Evolutionary conservation across 2,329 filamentous ascomycete genomes (phyloP).

Genomic region (Colletotrichum eleusines): DNA sequence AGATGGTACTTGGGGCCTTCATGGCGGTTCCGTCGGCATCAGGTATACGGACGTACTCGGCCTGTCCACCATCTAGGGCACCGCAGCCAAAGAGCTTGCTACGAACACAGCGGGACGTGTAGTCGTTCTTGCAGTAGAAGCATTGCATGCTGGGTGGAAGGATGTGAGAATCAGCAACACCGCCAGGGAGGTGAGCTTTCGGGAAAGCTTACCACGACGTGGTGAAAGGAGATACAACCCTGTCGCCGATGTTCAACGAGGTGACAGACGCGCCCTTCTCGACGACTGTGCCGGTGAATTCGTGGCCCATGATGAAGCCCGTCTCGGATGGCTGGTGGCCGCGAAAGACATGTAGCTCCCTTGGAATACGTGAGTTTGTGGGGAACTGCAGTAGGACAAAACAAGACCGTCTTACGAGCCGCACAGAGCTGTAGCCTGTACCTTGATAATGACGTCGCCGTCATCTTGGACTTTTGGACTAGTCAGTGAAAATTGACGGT

Average conservation of each 20-base stretch:
- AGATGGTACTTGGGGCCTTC: slow-evolving; percentile 74
- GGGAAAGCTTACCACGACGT: slow-evolving; percentile 72
- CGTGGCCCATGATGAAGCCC: slow-evolving; percentile 81
- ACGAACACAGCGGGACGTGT: slow-evolving; percentile 81
- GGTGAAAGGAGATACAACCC: slow-evolving; percentile 87
- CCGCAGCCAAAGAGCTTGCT: slow-evolving; percentile 77
- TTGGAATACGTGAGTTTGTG: slow-evolving; percentile 51
- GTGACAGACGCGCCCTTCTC: slow-evolving; percentile 76
- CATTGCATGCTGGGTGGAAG: slow-evolving; percentile 69
- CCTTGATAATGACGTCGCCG: slow-evolving; percentile 85
- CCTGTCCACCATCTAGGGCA: slow-evolving; percentile 81
- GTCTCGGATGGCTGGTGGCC: slow-evolving; percentile 79
- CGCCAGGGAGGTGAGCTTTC: neutral
- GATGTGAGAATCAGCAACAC: slow-evolving; percentile 21
- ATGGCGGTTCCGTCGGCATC: slow-evolving; percentile 84
- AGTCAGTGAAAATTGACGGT: slow-evolving; percentile 6
- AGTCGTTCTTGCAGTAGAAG: slow-evolving; percentile 85
- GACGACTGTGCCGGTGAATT: slow-evolving; percentile 83
- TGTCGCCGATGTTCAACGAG: slow-evolving; percentile 78
- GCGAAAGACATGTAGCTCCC: slow-evolving; percentile 88
- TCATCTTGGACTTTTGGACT: slow-evolving; percentile 69
- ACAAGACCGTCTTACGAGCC: slow-evolving; percentile 74
- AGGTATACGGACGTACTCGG: slow-evolving; percentile 85
- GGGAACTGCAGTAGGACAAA: slow-evolving; percentile 18
- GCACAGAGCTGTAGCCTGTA: slow-evolving; percentile 85